These are phyloP conservation scores for Cyphellophora europaea DNA, from an alignment of 2,329 filamentous ascomycete genomes.

Conservation along the genomic window DNA sequence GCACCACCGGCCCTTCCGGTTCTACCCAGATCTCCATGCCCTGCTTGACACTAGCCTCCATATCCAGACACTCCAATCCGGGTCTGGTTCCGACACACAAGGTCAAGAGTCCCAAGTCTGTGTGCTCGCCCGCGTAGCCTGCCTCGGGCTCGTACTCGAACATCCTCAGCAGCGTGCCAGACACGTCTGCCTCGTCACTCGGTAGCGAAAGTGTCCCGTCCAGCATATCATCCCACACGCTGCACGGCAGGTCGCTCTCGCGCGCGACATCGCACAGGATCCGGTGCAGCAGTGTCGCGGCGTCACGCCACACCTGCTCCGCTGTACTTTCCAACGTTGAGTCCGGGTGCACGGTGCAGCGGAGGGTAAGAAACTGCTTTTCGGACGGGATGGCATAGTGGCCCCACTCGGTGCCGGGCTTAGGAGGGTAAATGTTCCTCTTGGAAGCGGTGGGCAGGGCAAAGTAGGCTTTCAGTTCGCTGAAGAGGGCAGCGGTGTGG, in stretches of 20 bases:
- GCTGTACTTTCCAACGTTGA: constrained; percentile 5
- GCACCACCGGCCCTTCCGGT: constrained; percentile 10
- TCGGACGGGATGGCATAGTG: constrained; percentile 19
- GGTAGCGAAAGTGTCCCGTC: constrained; percentile 15
- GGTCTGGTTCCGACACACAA: constrained; percentile 19
- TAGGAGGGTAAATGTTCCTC: constrained; percentile 15
- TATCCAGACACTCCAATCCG: constrained; percentile 19
- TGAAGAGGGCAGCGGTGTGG: too few species aligned
- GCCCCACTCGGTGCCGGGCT: constrained; percentile 20
- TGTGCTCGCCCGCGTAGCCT: constrained; percentile 19
- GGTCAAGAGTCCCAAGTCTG: constrained; percentile 21
- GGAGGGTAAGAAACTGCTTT: constrained; percentile 22
- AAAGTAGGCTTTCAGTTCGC: constrained; percentile 6
- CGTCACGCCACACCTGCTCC: constrained; percentile 15
- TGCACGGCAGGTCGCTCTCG: constrained; percentile 12
- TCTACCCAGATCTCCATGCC: constrained; percentile 13
- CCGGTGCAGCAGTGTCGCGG: constrained; percentile 15
- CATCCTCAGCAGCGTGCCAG: constrained; percentile 18
- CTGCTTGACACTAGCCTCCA: constrained; percentile 4
- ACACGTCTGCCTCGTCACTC: constrained; percentile 8
- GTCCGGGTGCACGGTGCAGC: constrained; percentile 9
- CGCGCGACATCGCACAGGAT: constrained; percentile 20
- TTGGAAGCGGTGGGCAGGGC: too few species aligned
- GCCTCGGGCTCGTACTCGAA: constrained; percentile 19
- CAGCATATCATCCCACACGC: constrained; percentile 19